Conservation (phyloP, 2,329 filamentous ascomycete genomes). For the Grosmannia serpens region DNA sequence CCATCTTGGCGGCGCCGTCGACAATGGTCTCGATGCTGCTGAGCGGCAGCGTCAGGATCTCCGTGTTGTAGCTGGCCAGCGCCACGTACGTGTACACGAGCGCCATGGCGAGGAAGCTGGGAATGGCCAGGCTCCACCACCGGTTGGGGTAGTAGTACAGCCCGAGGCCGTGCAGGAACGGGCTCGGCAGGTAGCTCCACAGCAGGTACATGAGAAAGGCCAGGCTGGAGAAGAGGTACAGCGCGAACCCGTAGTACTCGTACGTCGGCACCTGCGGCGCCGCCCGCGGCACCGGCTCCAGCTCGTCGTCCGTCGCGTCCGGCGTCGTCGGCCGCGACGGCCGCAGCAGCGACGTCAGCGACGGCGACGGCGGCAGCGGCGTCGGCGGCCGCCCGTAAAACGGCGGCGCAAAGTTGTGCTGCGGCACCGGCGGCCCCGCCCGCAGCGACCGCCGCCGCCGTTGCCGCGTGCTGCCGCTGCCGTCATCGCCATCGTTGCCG, state of each 20-base stretch:
- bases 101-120: constrained; percentile 77
- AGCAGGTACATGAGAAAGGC: constrained; percentile 62
- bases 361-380: constrained; percentile 83
- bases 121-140: constrained; percentile 94
- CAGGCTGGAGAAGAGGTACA: constrained; percentile 81
- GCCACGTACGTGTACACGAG: constrained; percentile 92
- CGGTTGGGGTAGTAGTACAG: constrained; percentile 96
- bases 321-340: constrained; percentile 89
- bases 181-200: constrained; percentile 87
- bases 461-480: not conserved
- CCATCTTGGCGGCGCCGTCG: constrained; percentile 79
- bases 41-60: constrained; percentile 74
- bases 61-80: constrained; percentile 80
- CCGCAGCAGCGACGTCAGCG: constrained; percentile 79
- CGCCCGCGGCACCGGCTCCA: constrained; percentile 66
- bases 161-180: constrained; percentile 82
- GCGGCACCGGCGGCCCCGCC: constrained; percentile 28
- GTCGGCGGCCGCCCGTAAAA: constrained; percentile 98
- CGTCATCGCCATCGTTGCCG: constrained; percentile 18
- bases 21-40: constrained; percentile 78
- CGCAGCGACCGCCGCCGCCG: not conserved
- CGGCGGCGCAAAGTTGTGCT: constrained; percentile 58
- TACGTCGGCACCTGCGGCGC: constrained; percentile 95
- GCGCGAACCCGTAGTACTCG: constrained; percentile 97
- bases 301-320: constrained; percentile 80